Percentiles rank a stretch among this genome's conserved stretches.
phyloP scores from a whole-genome alignment of 2,329 filamentous ascomycete genomes.

The Penicillium sp. region DNA sequence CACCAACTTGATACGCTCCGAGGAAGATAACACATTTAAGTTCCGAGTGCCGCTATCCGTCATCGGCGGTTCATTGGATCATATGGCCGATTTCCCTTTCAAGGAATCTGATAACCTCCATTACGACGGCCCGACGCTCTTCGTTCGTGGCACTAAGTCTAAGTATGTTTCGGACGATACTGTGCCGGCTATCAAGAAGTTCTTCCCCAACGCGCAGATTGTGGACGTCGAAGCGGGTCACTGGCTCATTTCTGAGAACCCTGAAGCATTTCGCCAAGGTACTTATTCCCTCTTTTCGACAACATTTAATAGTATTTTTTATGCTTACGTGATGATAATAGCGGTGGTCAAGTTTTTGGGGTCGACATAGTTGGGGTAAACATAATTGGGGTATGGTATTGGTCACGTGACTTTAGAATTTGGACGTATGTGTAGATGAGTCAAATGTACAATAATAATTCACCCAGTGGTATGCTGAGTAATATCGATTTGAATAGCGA shows the following conservation, averaged over 20 bases:
- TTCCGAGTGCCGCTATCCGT: conserved; percentile 78
- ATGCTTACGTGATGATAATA: conserved; percentile 20
- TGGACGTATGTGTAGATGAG: neutral
- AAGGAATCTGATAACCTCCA: conserved; percentile 65
- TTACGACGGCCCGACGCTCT: conserved; percentile 76
- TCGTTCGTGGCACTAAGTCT: conserved; percentile 57
- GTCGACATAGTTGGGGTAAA: conserved; percentile 14
- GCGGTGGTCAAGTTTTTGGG: conserved; percentile 38
- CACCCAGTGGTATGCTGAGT: neutral
- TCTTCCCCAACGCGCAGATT: conserved; percentile 44
- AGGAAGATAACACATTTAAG: conserved; percentile 57
- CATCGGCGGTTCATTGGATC: conserved; percentile 65
- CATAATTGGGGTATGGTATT: neutral
- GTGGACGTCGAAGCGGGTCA: conserved; percentile 45
- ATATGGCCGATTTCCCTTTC: conserved; percentile 88
- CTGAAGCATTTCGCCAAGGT: conserved; percentile 44
- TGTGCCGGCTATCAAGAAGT: conserved; percentile 42
- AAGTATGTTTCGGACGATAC: conserved; percentile 43
- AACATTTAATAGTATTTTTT: neutral
- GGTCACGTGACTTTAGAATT: neutral
- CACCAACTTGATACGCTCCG: conserved; percentile 69
- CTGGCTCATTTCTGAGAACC: conserved; percentile 48
- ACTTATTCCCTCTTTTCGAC: conserved; percentile 14
- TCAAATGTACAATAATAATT: conserved; percentile 1
- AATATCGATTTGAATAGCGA: neutral